Evolutionary conservation across 371 early-diverging fungal genomes (phyloP).

Genomic region (Syncephalastrum contaminatum): DNA sequence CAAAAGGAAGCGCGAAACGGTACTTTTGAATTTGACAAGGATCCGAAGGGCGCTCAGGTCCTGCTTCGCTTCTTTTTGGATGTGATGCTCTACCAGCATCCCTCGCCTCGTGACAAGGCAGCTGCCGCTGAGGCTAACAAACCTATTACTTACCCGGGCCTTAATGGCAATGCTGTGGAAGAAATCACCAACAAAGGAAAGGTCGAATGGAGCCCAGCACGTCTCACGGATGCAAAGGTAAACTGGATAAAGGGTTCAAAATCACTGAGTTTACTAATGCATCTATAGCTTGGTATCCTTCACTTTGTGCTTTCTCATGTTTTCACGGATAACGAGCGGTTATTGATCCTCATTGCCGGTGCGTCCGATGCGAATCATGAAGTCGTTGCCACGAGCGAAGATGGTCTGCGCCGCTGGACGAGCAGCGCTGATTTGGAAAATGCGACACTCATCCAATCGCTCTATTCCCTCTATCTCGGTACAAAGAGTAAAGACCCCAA

Average conservation of each 20-base stretch:
- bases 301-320: slow-evolving; percentile 39
- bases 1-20: slow-evolving; percentile 45
- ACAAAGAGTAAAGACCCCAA: slow-evolving; percentile 18
- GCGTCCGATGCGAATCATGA: slow-evolving; percentile 69
- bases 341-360: slow-evolving; percentile 62
- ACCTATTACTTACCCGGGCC: slow-evolving; percentile 15
- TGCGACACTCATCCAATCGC: slow-evolving; percentile 42
- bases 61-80: slow-evolving; percentile 63
- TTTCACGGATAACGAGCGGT: slow-evolving; percentile 52
- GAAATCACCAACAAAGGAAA: slow-evolving; percentile 69
- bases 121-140: slow-evolving; percentile 5
- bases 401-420: slow-evolving; percentile 64
- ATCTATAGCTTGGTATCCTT: slow-evolving; percentile 35
- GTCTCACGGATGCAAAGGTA: slow-evolving; percentile 47
- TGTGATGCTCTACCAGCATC: slow-evolving; percentile 65
- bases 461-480: slow-evolving; percentile 70
- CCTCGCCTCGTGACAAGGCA: slow-evolving; percentile 8
- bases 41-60: slow-evolving; percentile 54
- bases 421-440: slow-evolving; percentile 66
- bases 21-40: slow-evolving; percentile 54
- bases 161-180: slow-evolving; percentile 55
- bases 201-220: slow-evolving; percentile 55
- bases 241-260: not conserved
- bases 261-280: not conserved
- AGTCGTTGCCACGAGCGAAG: slow-evolving; percentile 67